phyloP scores from a whole-genome alignment of 257 asterid genomes.

The Solanum ossicruentum region DNA sequence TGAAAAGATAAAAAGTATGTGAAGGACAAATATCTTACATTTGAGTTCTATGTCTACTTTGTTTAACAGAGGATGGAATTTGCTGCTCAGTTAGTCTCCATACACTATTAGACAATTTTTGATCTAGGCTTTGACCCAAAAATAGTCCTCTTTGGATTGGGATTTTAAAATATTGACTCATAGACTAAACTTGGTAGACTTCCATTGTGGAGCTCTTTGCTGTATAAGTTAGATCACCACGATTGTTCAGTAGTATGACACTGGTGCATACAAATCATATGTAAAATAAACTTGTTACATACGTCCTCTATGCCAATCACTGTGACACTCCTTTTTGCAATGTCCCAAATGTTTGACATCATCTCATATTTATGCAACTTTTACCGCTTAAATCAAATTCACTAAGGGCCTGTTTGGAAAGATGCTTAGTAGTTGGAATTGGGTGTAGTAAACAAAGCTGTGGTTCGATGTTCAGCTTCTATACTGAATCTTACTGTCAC shows the following conservation, averaged over 20 bases:
- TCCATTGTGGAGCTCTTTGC: not conserved
- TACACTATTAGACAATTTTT: not conserved
- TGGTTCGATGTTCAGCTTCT: too few relatives aligned
- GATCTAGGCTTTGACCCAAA: not conserved
- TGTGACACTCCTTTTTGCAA: not conserved
- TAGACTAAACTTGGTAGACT: not conserved
- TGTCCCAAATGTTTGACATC: not conserved
- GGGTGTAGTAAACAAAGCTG: too few relatives aligned
- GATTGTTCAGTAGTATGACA: not conserved
- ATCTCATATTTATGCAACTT: not conserved
- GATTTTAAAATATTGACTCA: not conserved
- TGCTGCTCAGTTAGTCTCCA: not conserved
- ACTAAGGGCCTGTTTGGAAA: too few relatives aligned
- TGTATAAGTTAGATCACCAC: not conserved
- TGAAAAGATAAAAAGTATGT: not conserved
- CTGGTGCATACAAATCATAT: not conserved
- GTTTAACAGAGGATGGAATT: not conserved
- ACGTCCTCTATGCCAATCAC: not conserved
- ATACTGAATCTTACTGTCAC: too few relatives aligned
- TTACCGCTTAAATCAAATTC: not conserved
- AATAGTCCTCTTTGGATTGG: not conserved
- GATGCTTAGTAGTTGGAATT: too few relatives aligned
- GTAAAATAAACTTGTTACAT: not conserved
- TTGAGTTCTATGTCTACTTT: not conserved
- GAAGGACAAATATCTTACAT: not conserved